Evolutionary conservation across 345 rosid species (phyloP).

Genomic region (Gossypium stocksii): DNA sequence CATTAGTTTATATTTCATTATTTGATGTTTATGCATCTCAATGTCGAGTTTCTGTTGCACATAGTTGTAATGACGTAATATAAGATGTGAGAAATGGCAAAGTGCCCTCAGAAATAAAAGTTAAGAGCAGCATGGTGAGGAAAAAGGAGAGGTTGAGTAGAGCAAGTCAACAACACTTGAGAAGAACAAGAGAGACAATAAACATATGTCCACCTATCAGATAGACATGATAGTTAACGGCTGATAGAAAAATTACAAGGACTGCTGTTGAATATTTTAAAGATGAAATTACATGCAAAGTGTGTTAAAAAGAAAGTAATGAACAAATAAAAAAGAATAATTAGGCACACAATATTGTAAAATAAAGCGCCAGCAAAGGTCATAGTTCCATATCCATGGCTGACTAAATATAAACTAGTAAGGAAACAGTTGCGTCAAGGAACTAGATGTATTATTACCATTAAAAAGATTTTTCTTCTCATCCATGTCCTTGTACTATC

Average conservation of each 20-base stretch:
- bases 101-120: neutral
- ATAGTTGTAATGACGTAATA: neutral
- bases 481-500: slow-evolving; percentile 82
- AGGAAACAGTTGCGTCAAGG: neutral
- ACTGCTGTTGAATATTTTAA: slow-evolving; percentile 92
- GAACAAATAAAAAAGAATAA: neutral
- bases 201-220: slow-evolving; percentile 67
- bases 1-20: neutral
- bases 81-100: neutral
- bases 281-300: slow-evolving; percentile 52
- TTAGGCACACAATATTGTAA: neutral
- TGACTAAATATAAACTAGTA: neutral
- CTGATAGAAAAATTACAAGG: slow-evolving; percentile 89
- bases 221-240: slow-evolving; percentile 85
- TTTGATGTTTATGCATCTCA: neutral
- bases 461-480: slow-evolving; percentile 77
- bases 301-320: slow-evolving; percentile 17
- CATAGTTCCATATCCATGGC: neutral
- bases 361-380: neutral
- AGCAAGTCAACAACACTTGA: slow-evolving; percentile 80
- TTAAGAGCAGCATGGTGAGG: neutral
- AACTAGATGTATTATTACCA: slow-evolving; percentile 36
- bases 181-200: slow-evolving; percentile 86
- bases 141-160: slow-evolving; percentile 25
- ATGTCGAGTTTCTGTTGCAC: neutral